Conservation (phyloP, 208 protist species). For the Phytomonas francai region DNA sequence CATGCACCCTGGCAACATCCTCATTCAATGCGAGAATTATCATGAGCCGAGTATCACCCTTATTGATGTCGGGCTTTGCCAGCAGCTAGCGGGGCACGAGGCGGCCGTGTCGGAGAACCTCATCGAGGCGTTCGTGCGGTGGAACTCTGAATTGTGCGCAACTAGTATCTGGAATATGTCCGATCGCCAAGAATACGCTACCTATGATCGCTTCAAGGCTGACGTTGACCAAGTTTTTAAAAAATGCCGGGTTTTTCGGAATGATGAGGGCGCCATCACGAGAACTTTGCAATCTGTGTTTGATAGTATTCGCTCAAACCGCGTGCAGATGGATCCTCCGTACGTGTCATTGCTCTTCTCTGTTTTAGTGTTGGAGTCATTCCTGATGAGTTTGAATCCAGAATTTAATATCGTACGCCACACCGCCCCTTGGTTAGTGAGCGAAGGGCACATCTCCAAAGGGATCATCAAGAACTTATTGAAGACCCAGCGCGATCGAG, state of each 20-base stretch:
- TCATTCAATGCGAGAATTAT: conserved; percentile 74
- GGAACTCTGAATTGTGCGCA: conserved; percentile 58
- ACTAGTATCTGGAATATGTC: conserved; percentile 67
- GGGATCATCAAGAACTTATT: conserved; percentile 77
- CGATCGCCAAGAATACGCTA: conserved; percentile 39
- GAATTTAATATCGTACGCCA: conserved; percentile 89
- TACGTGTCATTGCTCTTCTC: conserved; percentile 87
- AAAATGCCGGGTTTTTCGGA: conserved; percentile 58
- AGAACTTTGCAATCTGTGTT: conserved; percentile 85
- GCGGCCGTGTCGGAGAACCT: conserved; percentile 47
- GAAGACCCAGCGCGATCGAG: conserved; percentile 45
- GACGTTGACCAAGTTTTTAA: conserved; percentile 56
- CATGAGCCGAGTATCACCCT: conserved; percentile 73
- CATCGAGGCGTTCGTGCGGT: conserved; percentile 85
- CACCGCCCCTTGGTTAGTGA: conserved; percentile 80
- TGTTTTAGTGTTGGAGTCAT: conserved; percentile 85
- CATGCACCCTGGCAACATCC: conserved; percentile 91
- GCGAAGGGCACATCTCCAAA: conserved; percentile 78
- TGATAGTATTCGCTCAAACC: conserved; percentile 66
- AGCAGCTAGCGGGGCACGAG: conserved; percentile 71
- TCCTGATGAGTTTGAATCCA: conserved; percentile 89
- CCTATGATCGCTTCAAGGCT: conserved; percentile 37
- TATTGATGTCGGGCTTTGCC: conserved; percentile 86
- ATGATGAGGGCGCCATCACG: conserved; percentile 63
- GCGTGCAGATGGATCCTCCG: conserved; percentile 84